Base-by-base conservation (phyloP, 2,329 filamentous ascomycete genomes). In the Alternaria incomplexa region DNA sequence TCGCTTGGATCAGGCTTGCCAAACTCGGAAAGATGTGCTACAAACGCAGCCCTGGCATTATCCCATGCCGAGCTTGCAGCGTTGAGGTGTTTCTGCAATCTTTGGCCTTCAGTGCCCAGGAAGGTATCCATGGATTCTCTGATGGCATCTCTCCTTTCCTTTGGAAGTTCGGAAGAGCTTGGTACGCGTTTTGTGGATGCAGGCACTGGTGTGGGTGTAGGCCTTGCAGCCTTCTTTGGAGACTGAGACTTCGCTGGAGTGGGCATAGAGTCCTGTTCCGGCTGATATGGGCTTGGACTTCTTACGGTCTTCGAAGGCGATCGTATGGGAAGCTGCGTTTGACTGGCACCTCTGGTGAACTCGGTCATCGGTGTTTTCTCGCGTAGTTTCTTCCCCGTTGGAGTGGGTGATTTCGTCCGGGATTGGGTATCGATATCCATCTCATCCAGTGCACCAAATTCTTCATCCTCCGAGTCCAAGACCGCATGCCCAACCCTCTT, bases 381-480 rank as follows among this genome's bases (percentile, higher is more conserved):
- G 40, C 62, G 62, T 17, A 60, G 25, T n/a, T 56, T 66, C 26
- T 51, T 63, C 30, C 54, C 67, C 3, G 50, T 30, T 5, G 62
- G 63, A 1, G 61, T 68, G 5, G 61, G 59, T 28, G 70, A 65
- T 30, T 61, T 67, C 13, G 63, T 58, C 12, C 40, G 47, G 3
- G 61, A 63, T 17, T 68, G 54, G 6, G 62, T 30, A 32, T 71
- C 67, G n/a, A 69, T 40, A 9, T 77, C 73, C 55, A 73, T 68
- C 8, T 73, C 72, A 36, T 77, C 76, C 9, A 74, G 63, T 20
- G 64, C 72, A 8, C 71, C 73, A 43, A 71, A 70, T 7, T 77
- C 76, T 43, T 78, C 75, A 28, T 77, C 75, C 44, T 79, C 74
- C 4, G 74, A 78, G 40, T 77, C 76, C 59, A 77, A 26, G 6